Conservation (phyloP, 108 stramenopile species). For the Pseudonitzschia multistriata region DNA sequence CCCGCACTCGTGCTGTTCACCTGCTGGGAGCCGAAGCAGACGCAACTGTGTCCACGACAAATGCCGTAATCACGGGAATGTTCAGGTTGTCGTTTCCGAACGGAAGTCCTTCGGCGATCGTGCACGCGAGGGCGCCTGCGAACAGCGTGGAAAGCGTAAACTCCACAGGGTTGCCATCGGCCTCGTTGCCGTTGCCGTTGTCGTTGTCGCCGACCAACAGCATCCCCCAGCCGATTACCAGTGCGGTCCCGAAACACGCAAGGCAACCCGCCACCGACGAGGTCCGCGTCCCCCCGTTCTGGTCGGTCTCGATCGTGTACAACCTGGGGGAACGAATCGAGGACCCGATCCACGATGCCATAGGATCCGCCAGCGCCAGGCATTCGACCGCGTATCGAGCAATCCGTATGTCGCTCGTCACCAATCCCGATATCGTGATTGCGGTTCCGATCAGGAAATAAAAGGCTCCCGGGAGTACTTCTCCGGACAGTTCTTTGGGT, state of each 20-base stretch:
- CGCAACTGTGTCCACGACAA: conserved; percentile 23
- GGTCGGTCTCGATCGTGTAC: neutral
- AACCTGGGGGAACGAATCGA: conserved; percentile 26
- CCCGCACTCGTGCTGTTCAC: neutral
- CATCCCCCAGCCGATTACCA: conserved; percentile 30
- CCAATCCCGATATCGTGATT: conserved; percentile 13
- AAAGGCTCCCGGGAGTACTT: conserved; percentile 53
- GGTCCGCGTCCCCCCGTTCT: conserved; percentile 16
- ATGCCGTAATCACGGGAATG: conserved; percentile 51
- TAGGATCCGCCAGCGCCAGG: conserved; percentile 54
- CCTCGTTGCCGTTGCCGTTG: neutral
- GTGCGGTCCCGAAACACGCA: conserved; percentile 52
- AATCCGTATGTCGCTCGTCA: conserved; percentile 26
- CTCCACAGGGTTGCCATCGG: neutral
- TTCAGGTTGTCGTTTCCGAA: conserved; percentile 58
- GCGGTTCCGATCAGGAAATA: conserved; percentile 53
- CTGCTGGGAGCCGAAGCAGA: neutral
- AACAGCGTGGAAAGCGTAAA: neutral
- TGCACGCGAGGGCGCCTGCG: conserved; percentile 47
- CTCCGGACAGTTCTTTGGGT: conserved; percentile 28
- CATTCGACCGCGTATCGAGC: conserved; percentile 56
- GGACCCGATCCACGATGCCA: conserved; percentile 59
- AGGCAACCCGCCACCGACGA: conserved; percentile 45
- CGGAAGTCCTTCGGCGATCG: conserved; percentile 48
- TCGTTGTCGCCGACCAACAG: neutral